These are phyloP conservation scores for Grosmannia clavigera DNA, from an alignment of 2,329 filamentous ascomycete species.

Conservation along the genomic window DNA sequence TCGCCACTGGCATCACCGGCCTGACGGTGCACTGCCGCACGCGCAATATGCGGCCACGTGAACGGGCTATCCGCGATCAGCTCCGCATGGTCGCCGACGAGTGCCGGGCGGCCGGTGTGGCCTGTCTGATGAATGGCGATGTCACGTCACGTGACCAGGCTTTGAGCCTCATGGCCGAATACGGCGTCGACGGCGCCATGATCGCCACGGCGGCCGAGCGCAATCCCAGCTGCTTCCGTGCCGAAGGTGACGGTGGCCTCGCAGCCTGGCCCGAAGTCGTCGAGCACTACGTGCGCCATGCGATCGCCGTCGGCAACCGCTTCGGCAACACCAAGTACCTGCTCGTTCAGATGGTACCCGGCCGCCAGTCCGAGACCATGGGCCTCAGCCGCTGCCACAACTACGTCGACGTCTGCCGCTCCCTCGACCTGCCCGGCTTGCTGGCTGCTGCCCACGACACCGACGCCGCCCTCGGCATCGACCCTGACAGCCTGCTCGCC, in stretches of 20 bases:
- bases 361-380: slow-evolving; percentile 54
- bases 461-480: slow-evolving; percentile 51
- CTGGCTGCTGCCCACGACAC: slow-evolving; percentile 49
- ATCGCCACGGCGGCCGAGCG: slow-evolving; percentile 87
- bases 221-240: slow-evolving; percentile 79
- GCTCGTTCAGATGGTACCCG: slow-evolving; percentile 73
- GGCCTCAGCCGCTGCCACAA: slow-evolving; percentile 53
- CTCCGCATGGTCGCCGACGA: slow-evolving; percentile 71
- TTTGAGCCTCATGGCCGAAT: slow-evolving; percentile 59
- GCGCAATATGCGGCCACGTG: slow-evolving; percentile 84
- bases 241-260: slow-evolving; percentile 54
- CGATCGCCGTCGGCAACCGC: slow-evolving; percentile 70
- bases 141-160: slow-evolving; percentile 66
- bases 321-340: slow-evolving; percentile 91
- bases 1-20: slow-evolving; percentile 79
- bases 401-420: slow-evolving; percentile 56
- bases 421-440: slow-evolving; percentile 48
- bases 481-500: slow-evolving; percentile 23
- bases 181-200: slow-evolving; percentile 88
- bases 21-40: slow-evolving; percentile 94
- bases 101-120: slow-evolving; percentile 75
- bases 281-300: slow-evolving; percentile 57
- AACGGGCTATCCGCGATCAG: slow-evolving; percentile 76
- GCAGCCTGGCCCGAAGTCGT: slow-evolving; percentile 68
- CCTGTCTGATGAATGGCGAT: slow-evolving; percentile 93